A percentile compares a stretch with the other conserved stretches of the same genome.
Conservation (phyloP, 495 filamentous ascomycete genomes). For the Penicillium canescens region DNA sequence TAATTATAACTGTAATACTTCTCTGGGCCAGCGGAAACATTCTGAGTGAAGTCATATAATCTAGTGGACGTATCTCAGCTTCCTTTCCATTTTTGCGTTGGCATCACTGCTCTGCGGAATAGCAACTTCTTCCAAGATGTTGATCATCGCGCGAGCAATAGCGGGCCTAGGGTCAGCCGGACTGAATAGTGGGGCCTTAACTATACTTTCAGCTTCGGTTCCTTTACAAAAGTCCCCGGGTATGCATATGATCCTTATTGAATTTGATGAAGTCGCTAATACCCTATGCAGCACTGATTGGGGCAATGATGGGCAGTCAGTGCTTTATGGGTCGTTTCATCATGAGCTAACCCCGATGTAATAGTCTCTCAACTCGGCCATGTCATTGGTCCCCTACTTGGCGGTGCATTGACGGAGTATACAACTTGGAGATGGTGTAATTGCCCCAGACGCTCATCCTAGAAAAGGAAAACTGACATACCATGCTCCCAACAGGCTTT, state of each 20-base stretch:
- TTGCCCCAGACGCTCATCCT: slow-evolving; percentile 15
- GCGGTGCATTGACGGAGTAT: slow-evolving; percentile 58
- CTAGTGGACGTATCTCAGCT: slow-evolving; percentile 35
- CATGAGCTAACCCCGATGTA: slow-evolving; percentile 2
- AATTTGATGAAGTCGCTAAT: slow-evolving; percentile 14
- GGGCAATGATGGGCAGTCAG: slow-evolving; percentile 37
- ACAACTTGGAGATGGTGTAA: slow-evolving; percentile 56
- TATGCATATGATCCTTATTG: slow-evolving; percentile 7
- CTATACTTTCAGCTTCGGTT: slow-evolving; percentile 48
- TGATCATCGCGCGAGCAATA: slow-evolving; percentile 48
- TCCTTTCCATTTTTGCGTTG: slow-evolving; percentile 42
- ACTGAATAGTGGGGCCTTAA: slow-evolving; percentile 52
- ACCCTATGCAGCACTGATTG: slow-evolving; percentile 22
- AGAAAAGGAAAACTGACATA: not conserved
- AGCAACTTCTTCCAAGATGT: slow-evolving; percentile 40
- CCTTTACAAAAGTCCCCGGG: slow-evolving; percentile 46
- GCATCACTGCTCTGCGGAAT: slow-evolving; percentile 46
- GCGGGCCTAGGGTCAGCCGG: slow-evolving; percentile 45
- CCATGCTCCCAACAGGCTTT: slow-evolving; percentile 48
- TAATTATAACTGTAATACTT: slow-evolving; percentile 5
- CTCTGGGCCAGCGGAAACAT: not conserved
- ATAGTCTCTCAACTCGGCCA: slow-evolving; percentile 35
- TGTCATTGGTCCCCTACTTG: slow-evolving; percentile 55
- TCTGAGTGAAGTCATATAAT: not conserved
- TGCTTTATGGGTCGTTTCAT: slow-evolving; percentile 10